Evolutionary conservation across 805 yeast genomes (phyloP).

Genomic region (Metschnikowia lachancei): DNA sequence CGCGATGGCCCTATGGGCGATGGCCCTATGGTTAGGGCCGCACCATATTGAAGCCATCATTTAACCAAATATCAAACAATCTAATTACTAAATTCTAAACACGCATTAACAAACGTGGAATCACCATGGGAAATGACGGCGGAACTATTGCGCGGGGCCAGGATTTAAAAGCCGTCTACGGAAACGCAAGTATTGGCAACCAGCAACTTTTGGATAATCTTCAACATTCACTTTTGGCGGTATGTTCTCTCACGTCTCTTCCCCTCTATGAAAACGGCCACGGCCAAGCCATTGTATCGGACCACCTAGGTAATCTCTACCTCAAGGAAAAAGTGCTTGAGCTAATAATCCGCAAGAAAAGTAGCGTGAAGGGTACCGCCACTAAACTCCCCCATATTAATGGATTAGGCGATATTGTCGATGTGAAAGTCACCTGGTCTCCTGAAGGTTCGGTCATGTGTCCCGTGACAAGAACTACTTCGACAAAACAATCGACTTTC

Average conservation of each 20-base stretch:
- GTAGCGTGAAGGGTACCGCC: neutral
- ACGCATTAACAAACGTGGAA: no score
- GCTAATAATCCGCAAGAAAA: conserved; percentile 43
- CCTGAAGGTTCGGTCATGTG: conserved; percentile 24
- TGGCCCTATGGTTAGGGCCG: no score
- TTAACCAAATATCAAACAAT: no score
- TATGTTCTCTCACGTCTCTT: conserved; percentile 48
- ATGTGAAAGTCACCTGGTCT: conserved; percentile 15
- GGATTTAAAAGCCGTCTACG: conserved; percentile 42
- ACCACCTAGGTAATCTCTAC: conserved; percentile 62
- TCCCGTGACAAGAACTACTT: conserved; percentile 29
- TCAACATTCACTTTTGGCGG: conserved; percentile 36
- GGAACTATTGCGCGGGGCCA: conserved; percentile 63
- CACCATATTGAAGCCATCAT: no score
- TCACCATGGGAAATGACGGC: conserved; percentile 55
- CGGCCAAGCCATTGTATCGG: conserved; percentile 56
- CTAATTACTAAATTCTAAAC: no score
- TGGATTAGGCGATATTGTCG: conserved; percentile 16
- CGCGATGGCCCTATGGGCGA: no score
- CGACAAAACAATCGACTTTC: conserved; percentile 19
- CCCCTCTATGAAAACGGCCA: conserved; percentile 32
- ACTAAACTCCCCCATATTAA: conserved; percentile 10
- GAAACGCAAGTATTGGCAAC: neutral
- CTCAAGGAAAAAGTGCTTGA: conserved; percentile 64
- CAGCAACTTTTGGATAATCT: conserved; percentile 18